A percentile compares a stretch with the other conserved stretches of the same genome.
Evolutionary conservation across 441 rosid species (phyloP).

Genomic region (Dalechampia spathulata): DNA sequence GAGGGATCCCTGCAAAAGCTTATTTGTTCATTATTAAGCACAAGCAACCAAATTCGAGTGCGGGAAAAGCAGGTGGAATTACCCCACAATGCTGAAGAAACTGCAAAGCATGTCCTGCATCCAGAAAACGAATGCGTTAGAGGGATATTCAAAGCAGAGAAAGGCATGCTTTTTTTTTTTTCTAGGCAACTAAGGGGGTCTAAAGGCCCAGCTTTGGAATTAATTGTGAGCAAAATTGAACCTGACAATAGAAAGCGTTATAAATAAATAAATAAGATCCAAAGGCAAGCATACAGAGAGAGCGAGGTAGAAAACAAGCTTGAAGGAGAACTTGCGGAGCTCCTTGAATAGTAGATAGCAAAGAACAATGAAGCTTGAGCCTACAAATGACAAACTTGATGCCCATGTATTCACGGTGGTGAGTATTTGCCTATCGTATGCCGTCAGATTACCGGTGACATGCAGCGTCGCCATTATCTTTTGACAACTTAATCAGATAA

Average conservation of each 20-base stretch:
- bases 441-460: slow-evolving; percentile 38
- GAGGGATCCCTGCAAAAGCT: slow-evolving; percentile 62
- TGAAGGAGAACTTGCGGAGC: slow-evolving; percentile 94
- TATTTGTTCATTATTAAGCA: too few species aligned
- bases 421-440: slow-evolving; percentile 46
- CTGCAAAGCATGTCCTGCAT: slow-evolving; percentile 93
- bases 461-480: slow-evolving; percentile 33
- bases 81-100: slow-evolving; percentile 87
- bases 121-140: background rate
- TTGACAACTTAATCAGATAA: too few species aligned
- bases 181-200: too few species aligned
- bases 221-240: too few species aligned
- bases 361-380: slow-evolving; percentile 80
- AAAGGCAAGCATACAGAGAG: slow-evolving; percentile 42
- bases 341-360: slow-evolving; percentile 87
- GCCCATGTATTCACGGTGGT: slow-evolving; percentile 62
- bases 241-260: too few species aligned
- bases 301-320: slow-evolving; percentile 95
- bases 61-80: slow-evolving; percentile 24
- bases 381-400: slow-evolving; percentile 72
- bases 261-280: too few species aligned
- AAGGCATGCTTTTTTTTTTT: too few species aligned
- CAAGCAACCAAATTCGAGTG: slow-evolving; percentile 19
- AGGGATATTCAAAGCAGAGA: too few species aligned
- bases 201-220: too few species aligned